Conservation (phyloP, 495 filamentous ascomycete species). For the Aspergillus kassunensis region DNA sequence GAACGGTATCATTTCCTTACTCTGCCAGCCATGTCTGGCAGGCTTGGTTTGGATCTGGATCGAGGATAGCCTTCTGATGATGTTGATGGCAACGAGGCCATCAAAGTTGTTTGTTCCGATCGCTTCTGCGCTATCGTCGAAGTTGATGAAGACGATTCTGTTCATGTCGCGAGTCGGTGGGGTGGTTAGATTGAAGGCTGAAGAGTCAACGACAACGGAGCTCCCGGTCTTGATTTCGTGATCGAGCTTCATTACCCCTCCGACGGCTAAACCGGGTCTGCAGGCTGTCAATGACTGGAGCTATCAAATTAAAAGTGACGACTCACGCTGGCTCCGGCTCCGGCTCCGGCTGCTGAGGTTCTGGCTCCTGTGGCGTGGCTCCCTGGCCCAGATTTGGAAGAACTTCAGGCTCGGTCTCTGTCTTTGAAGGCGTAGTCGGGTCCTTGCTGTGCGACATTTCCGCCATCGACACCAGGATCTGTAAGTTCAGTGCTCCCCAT, state of each 20-base stretch:
- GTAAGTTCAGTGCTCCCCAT: background rate
- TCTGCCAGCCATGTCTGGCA: background rate
- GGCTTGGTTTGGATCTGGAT: conserved; percentile 1
- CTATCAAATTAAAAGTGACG: too few relatives aligned
- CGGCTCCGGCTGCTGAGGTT: background rate
- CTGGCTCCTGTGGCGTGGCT: background rate
- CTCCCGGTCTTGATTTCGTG: background rate
- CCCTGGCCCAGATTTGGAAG: background rate
- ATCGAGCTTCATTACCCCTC: background rate
- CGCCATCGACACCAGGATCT: background rate
- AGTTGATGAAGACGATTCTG: background rate
- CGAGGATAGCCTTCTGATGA: background rate
- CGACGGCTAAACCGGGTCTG: background rate
- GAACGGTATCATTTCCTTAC: background rate
- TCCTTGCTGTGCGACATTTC: conserved; percentile 1
- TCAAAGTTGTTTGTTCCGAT: background rate
- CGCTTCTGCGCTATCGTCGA: background rate
- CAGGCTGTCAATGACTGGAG: background rate
- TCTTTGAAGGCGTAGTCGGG: background rate
- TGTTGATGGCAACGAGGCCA: background rate
- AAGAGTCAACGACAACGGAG: background rate
- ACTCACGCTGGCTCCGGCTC: background rate
- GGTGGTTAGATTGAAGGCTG: background rate
- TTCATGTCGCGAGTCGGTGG: background rate
- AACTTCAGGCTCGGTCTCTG: background rate